phyloP scores from a whole-genome alignment of 108 stramenopile species.

The Nitzschia sp. region DNA sequence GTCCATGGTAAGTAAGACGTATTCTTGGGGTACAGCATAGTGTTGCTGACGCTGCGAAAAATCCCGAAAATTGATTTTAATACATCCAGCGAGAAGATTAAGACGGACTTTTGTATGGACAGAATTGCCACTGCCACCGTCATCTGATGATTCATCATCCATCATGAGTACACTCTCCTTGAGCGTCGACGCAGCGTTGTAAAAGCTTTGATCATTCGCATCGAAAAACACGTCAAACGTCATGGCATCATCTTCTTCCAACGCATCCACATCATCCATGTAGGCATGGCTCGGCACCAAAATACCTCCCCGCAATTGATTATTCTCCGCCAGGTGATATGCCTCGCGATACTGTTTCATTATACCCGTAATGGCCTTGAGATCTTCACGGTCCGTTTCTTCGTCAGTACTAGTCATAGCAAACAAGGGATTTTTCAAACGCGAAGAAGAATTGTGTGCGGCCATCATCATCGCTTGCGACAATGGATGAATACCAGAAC shows the following conservation, averaged over 20 bases:
- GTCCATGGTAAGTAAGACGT: constrained; percentile 52
- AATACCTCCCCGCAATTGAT: constrained; percentile 69
- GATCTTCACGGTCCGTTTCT: constrained; percentile 50
- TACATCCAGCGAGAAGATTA: constrained; percentile 38
- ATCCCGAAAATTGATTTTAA: constrained; percentile 49
- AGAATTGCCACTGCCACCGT: too few species aligned
- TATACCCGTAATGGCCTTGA: constrained; percentile 57
- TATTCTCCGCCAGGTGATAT: constrained; percentile 58
- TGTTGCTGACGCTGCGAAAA: neutral
- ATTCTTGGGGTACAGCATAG: constrained; percentile 39
- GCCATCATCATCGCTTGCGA: neutral
- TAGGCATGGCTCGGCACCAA: constrained; percentile 59
- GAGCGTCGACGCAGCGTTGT: constrained; percentile 49
- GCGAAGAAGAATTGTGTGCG: neutral
- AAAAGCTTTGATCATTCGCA: constrained; percentile 76
- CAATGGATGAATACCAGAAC: neutral
- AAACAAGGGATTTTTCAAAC: neutral
- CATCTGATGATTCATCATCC: constrained; percentile 7
- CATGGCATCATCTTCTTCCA: constrained; percentile 29
- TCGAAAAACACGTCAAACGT: constrained; percentile 87
- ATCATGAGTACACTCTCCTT: constrained; percentile 22
- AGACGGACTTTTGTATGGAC: constrained; percentile 61
- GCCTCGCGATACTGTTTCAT: constrained; percentile 81
- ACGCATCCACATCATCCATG: constrained; percentile 30
- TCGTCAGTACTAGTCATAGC: neutral